Percentiles rank a stretch among this genome's conserved stretches.
These are phyloP conservation scores for Lanmaoa rubissima DNA, from an alignment of 768 basidiomycete species.

Conservation along the genomic window DNA sequence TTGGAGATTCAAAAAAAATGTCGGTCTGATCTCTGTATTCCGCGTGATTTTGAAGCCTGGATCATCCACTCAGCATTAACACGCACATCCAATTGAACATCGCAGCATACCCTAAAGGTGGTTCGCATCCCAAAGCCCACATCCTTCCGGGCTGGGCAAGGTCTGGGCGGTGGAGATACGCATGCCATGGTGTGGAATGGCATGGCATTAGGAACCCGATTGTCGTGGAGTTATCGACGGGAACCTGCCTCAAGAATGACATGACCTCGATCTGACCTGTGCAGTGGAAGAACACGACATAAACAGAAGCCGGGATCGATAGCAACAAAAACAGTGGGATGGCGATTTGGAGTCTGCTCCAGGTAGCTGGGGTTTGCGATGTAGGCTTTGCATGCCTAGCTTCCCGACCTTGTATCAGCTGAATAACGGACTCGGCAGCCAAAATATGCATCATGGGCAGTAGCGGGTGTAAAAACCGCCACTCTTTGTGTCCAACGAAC, in stretches of 20 bases:
- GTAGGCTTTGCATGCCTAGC: background rate
- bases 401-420: constrained; percentile 32
- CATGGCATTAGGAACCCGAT: constrained; percentile 93
- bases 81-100: background rate
- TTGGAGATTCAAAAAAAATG: constrained; percentile 74
- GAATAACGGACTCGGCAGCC: constrained; percentile 68
- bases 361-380: constrained; percentile 7
- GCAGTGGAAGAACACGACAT: constrained; percentile 73
- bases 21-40: constrained; percentile 79
- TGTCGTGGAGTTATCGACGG: constrained; percentile 48
- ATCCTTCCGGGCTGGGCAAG: constrained; percentile 52
- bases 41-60: constrained; percentile 44
- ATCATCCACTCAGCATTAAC: constrained; percentile 10
- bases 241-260: constrained; percentile 58
- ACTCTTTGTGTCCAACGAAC: constrained; percentile 90
- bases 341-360: constrained; percentile 30
- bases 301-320: constrained; percentile 61
- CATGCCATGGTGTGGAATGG: constrained; percentile 92
- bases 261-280: constrained; percentile 77
- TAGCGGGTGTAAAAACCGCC: constrained; percentile 93
- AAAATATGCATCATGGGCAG: constrained; percentile 82
- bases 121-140: constrained; percentile 93
- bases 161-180: constrained; percentile 74
- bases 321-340: constrained; percentile 44
- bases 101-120: constrained; percentile 72